These are phyloP conservation scores for Mycena crocata DNA, from an alignment of 768 basidiomycete genomes.

Conservation along the genomic window DNA sequence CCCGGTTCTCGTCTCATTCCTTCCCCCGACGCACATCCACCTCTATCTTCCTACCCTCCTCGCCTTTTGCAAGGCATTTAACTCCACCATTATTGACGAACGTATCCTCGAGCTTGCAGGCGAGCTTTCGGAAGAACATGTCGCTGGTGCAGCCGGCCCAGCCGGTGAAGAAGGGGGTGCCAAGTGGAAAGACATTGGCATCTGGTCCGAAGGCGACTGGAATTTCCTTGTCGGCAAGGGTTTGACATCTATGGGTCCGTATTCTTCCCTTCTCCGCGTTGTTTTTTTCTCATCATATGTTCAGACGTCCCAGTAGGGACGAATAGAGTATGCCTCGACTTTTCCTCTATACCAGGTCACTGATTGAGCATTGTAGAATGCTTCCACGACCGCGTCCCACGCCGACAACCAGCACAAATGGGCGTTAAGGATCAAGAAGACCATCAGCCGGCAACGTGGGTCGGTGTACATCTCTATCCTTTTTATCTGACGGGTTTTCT, in stretches of 20 bases:
- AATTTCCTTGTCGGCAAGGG: constrained; percentile 85
- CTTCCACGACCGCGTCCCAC: constrained; percentile 73
- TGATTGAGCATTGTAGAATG: constrained; percentile 56
- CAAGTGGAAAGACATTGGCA: constrained; percentile 86
- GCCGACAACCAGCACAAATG: constrained; percentile 72
- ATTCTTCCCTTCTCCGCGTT: constrained; percentile 6
- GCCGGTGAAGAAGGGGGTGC: constrained; percentile 67
- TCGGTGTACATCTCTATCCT: constrained; percentile 18
- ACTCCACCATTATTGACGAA: constrained; percentile 80
- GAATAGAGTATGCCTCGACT: constrained; percentile 59
- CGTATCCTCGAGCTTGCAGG: constrained; percentile 79
- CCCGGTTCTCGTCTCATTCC: constrained; percentile 81
- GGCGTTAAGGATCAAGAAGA: constrained; percentile 75
- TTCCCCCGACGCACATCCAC: constrained; percentile 74
- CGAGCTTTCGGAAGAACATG: constrained; percentile 77
- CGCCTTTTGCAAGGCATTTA: constrained; percentile 83
- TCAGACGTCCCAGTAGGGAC: constrained; percentile 80
- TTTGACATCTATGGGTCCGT: constrained; percentile 80
- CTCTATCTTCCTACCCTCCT: constrained; percentile 80
- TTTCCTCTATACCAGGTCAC: constrained; percentile 12
- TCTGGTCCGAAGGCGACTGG: constrained; percentile 90
- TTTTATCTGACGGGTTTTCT: constrained; percentile 19
- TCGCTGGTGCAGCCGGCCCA: constrained; percentile 65
- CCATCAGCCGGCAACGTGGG: constrained; percentile 72
- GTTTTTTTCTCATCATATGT: constrained; percentile 15